These are phyloP conservation scores for Avena eriantha DNA, from an alignment of 176 grass and related monocot genomes.

Conservation along the genomic window DNA sequence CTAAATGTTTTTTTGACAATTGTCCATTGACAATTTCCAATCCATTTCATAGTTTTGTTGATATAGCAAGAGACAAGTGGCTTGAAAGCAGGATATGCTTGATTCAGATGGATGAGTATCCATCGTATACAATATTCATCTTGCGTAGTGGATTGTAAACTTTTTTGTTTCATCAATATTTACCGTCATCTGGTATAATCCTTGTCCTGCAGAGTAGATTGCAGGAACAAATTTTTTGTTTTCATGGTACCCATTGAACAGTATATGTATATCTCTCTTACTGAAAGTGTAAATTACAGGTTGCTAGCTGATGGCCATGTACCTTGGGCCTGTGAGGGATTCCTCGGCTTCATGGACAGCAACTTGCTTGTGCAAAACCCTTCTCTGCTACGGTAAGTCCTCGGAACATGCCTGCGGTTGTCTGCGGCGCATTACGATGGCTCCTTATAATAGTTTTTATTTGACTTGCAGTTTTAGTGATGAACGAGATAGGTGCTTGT, in stretches of 20 bases:
- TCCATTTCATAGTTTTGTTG: background rate
- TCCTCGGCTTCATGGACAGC: background rate
- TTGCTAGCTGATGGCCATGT: no score
- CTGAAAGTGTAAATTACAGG: background rate
- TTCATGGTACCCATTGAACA: background rate
- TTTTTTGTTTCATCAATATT: background rate
- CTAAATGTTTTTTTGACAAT: background rate
- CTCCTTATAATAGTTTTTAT: background rate
- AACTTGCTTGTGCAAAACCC: conserved; percentile 58
- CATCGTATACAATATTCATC: background rate
- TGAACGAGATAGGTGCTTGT: conserved; percentile 66
- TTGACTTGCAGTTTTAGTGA: background rate
- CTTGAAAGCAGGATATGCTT: background rate
- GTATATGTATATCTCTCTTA: no score
- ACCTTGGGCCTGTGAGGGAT: no score
- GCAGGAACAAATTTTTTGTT: no score
- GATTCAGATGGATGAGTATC: background rate
- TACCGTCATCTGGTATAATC: background rate
- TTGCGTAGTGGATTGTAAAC: background rate
- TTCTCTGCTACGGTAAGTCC: conserved; percentile 59
- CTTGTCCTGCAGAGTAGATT: background rate
- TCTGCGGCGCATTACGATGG: background rate
- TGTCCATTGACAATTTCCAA: background rate
- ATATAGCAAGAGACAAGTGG: background rate
- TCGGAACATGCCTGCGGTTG: background rate